Evolutionary conservation across 2,329 filamentous ascomycete genomes (phyloP).

Genomic region (Epichloe festucae): DNA sequence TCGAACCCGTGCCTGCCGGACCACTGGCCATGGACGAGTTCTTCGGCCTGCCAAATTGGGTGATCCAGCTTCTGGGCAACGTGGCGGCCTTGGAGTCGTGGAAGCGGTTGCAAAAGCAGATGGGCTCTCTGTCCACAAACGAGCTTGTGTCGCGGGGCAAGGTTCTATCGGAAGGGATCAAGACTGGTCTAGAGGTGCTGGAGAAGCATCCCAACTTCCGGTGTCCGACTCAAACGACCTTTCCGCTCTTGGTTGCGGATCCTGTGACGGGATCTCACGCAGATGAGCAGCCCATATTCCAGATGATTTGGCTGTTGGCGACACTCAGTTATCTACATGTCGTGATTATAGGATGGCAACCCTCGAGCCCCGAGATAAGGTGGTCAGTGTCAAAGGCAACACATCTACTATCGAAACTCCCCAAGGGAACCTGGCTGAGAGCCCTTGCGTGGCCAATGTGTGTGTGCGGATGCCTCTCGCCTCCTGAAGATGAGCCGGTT

Average conservation of each 20-base stretch:
- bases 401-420: slow-evolving; percentile 20
- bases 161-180: slow-evolving; percentile 26
- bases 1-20: slow-evolving; percentile 12
- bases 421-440: slow-evolving; percentile 18
- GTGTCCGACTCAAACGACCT: not conserved
- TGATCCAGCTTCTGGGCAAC: slow-evolving; percentile 39
- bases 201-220: slow-evolving; percentile 11
- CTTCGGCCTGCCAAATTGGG: slow-evolving; percentile 45
- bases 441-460: slow-evolving; percentile 29
- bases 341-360: slow-evolving; percentile 38
- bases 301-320: slow-evolving; percentile 35
- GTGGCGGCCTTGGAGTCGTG: slow-evolving; percentile 40
- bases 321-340: slow-evolving; percentile 34
- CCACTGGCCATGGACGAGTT: slow-evolving; percentile 35
- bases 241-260: slow-evolving; percentile 7
- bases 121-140: slow-evolving; percentile 30
- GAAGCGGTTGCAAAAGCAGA: slow-evolving; percentile 34
- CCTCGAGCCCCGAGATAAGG: slow-evolving; percentile 28
- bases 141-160: slow-evolving; percentile 33
- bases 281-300: slow-evolving; percentile 14
- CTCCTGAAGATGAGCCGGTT: slow-evolving; percentile 25
- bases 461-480: slow-evolving; percentile 27
- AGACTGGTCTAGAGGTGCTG: slow-evolving; percentile 17
- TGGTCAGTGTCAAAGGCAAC: slow-evolving; percentile 19
- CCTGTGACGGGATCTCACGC: slow-evolving; percentile 10